A percentile compares a stretch with the other conserved stretches of the same genome.
Evolutionary conservation across 1,139 yeast species (phyloP).

Genomic region (Candida pseudocylindracea): DNA sequence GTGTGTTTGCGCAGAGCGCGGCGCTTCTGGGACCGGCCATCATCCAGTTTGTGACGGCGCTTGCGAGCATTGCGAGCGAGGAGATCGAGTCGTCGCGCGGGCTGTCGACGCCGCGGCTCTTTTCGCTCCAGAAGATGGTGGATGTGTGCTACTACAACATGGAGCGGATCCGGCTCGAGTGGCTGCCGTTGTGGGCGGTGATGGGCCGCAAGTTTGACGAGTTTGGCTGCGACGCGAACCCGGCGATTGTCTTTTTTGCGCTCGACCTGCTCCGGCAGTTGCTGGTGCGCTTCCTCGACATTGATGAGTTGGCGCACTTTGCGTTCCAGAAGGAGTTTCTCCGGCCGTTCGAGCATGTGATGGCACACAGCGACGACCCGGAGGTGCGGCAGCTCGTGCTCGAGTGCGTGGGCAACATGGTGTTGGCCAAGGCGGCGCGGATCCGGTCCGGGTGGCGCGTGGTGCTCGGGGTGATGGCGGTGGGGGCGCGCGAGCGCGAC

Average conservation of each 20-base stretch:
- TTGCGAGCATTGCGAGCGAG: slow-evolving; percentile 71
- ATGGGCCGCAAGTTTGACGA: slow-evolving; percentile 80
- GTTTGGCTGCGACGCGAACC: slow-evolving; percentile 64
- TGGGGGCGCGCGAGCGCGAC: slow-evolving; percentile 32
- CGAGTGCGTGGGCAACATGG: slow-evolving; percentile 77
- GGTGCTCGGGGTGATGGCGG: slow-evolving; percentile 53
- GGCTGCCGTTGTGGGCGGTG: slow-evolving; percentile 90
- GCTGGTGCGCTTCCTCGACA: slow-evolving; percentile 76
- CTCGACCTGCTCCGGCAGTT: slow-evolving; percentile 85
- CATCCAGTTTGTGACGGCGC: slow-evolving; percentile 66
- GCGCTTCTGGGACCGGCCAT: slow-evolving; percentile 68
- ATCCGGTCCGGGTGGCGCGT: slow-evolving; percentile 94
- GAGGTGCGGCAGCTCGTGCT: slow-evolving; percentile 79
- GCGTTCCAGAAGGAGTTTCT: slow-evolving; percentile 89
- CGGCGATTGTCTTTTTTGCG: slow-evolving; percentile 70
- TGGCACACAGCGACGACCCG: slow-evolving; percentile 39
- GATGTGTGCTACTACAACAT: slow-evolving; percentile 95
- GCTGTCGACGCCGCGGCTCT: slow-evolving; percentile 69
- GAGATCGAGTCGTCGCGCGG: slow-evolving; percentile 82
- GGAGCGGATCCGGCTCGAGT: slow-evolving; percentile 89
- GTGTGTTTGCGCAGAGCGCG: slow-evolving; percentile 68
- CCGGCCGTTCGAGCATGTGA: slow-evolving; percentile 71
- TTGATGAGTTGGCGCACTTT: slow-evolving; percentile 88
- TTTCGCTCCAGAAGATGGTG: slow-evolving; percentile 83
- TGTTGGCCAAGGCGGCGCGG: slow-evolving; percentile 46